Evolutionary conservation across 495 filamentous ascomycete species (phyloP).

Genomic region (Aspergillus incahuasiensis): DNA sequence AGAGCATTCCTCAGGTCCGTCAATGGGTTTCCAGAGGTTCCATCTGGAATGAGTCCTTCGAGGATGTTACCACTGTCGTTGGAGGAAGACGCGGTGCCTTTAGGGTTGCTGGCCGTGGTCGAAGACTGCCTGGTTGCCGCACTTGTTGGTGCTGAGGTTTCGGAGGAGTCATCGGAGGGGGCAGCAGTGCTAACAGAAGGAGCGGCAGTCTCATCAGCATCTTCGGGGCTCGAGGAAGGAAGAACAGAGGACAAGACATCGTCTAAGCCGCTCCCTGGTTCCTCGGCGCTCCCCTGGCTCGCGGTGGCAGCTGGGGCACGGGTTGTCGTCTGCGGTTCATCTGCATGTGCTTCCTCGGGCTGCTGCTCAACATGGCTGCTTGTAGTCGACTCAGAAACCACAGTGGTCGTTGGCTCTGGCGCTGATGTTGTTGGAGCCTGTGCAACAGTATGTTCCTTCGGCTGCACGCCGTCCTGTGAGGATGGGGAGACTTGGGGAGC

Average conservation of each 20-base stretch:
- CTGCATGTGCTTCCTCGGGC: not conserved
- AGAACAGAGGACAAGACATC: not conserved
- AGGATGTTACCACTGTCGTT: not conserved
- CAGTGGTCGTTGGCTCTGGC: slow-evolving; percentile 8
- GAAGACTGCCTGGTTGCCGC: not conserved
- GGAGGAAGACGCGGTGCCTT: not conserved
- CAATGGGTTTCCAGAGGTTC: slow-evolving; percentile 17
- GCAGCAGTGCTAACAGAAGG: not conserved
- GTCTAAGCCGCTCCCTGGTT: not conserved
- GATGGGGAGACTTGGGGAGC: slow-evolving; percentile 19
- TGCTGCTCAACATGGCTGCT: slow-evolving; percentile 1
- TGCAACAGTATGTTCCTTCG: slow-evolving; percentile 12
- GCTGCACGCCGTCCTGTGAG: slow-evolving; percentile 9
- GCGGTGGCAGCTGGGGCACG: slow-evolving; percentile 5
- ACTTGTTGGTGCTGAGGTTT: slow-evolving; percentile 5
- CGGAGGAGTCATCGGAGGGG: not conserved
- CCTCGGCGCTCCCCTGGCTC: not conserved
- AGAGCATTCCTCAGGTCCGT: slow-evolving; percentile 40
- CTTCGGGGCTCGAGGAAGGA: not conserved
- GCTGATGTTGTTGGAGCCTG: slow-evolving; percentile 7
- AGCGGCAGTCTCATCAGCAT: not conserved
- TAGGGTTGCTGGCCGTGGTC: slow-evolving; percentile 2
- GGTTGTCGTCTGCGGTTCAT: slow-evolving; percentile 6
- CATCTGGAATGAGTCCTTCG: slow-evolving; percentile 7
- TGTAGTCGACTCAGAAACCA: slow-evolving; percentile 4